These are phyloP conservation scores for Starmera pachycereana DNA, from an alignment of 805 yeast species.

Conservation along the genomic window DNA sequence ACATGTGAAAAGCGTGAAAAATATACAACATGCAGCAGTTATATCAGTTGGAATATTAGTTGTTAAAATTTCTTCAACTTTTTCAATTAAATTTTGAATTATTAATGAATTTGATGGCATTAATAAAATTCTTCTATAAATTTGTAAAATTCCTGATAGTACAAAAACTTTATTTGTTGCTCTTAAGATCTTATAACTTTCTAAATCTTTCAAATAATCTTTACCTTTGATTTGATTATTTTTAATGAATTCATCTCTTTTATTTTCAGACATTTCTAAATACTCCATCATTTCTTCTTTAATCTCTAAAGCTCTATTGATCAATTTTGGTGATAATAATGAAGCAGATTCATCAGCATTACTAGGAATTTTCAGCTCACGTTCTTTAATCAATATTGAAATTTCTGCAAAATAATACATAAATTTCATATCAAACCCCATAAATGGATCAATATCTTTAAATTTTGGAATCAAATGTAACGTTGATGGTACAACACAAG, in stretches of 20 bases:
- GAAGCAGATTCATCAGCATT: slow-evolving; percentile 3
- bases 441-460: slow-evolving; percentile 45
- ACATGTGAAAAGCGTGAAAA: slow-evolving; percentile 41
- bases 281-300: slow-evolving; percentile 21
- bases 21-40: slow-evolving; percentile 42
- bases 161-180: slow-evolving; percentile 45
- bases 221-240: slow-evolving; percentile 1
- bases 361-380: slow-evolving; percentile 8
- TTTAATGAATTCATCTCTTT: slow-evolving; percentile 17
- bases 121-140: slow-evolving; percentile 46
- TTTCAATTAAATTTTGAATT: slow-evolving; percentile 30
- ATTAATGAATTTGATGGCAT: slow-evolving; percentile 36
- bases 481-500: slow-evolving; percentile 12
- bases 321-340: slow-evolving; percentile 2
- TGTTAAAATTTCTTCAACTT: slow-evolving; percentile 25
- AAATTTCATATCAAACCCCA: slow-evolving; percentile 58
- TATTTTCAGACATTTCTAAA: slow-evolving; percentile 14
- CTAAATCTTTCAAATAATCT: not conserved
- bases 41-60: slow-evolving; percentile 29
- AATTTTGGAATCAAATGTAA: slow-evolving; percentile 12
- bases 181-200: slow-evolving; percentile 20
- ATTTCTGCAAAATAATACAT: slow-evolving; percentile 49
- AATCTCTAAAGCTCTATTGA: slow-evolving; percentile 28
- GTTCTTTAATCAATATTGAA: slow-evolving; percentile 26
- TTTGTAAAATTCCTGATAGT: slow-evolving; percentile 42